A percentile compares a stretch with the other conserved stretches of the same genome.
phyloP scores from a whole-genome alignment of 2,329 filamentous ascomycete species.

The Claviceps quebecensis region DNA sequence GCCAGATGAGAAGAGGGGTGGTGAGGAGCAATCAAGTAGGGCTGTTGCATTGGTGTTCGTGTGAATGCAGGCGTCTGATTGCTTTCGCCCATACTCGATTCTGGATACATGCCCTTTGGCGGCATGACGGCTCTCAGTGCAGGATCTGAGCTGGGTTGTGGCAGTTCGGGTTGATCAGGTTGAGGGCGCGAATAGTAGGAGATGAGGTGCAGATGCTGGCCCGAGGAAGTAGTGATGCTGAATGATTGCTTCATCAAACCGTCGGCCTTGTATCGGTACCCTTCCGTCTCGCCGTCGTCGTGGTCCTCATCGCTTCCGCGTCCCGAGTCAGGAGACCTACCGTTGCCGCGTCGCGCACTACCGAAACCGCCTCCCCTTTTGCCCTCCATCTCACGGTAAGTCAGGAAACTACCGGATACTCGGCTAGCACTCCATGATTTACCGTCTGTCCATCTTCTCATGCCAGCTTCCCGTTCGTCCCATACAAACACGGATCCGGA shows the following conservation, averaged over 20 bases:
- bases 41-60: constrained; percentile 50
- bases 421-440: constrained; percentile 98
- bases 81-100: constrained; percentile 80
- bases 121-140: constrained; percentile 70
- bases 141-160: constrained; percentile 71
- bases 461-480: constrained; percentile 96
- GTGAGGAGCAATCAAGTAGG: constrained; percentile 23
- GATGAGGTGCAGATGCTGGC: constrained; percentile 91
- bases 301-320: constrained; percentile 75
- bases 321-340: constrained; percentile 72
- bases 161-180: constrained; percentile 55
- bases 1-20: constrained; percentile 16
- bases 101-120: constrained; percentile 90
- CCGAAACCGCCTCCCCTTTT: constrained; percentile 75
- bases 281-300: constrained; percentile 72
- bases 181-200: constrained; percentile 86
- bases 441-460: constrained; percentile 96
- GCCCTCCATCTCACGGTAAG: constrained; percentile 97
- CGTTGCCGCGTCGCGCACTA: constrained; percentile 40
- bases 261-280: constrained; percentile 89
- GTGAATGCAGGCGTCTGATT: constrained; percentile 71
- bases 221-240: constrained; percentile 82
- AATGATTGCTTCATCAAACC: constrained; percentile 99
- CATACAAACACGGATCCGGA: constrained; percentile 99
- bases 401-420: constrained; percentile 93